These are phyloP conservation scores for Apostasia shenzhenica DNA, from an alignment of 106 monocot species.

Conservation along the genomic window DNA sequence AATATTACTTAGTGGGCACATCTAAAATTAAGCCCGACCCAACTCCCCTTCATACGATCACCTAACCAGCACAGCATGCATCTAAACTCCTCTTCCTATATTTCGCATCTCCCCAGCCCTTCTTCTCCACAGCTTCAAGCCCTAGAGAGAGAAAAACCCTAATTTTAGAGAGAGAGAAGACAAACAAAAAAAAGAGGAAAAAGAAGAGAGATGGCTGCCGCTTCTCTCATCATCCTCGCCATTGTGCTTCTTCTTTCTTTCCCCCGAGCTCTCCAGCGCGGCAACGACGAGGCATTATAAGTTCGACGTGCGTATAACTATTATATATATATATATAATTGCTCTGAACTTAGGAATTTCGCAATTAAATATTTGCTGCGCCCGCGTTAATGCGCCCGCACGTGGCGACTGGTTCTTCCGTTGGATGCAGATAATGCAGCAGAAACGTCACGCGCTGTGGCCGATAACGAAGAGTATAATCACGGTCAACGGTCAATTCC, in stretches of 20 bases:
- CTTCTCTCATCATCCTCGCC: background rate
- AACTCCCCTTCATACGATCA: conserved; percentile 14
- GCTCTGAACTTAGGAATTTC: background rate
- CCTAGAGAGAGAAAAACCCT: too few relatives aligned
- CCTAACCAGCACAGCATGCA: conserved; percentile 10
- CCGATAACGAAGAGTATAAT: conserved; percentile 31
- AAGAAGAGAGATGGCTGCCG: background rate
- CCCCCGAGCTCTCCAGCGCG: conserved; percentile 3
- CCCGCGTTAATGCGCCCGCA: conserved; percentile 15
- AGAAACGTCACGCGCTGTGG: conserved; percentile 35
- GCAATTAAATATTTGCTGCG: background rate
- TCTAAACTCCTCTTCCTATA: conserved; percentile 7
- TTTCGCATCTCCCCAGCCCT: background rate
- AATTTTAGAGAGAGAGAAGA: background rate
- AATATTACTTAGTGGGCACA: conserved; percentile 27
- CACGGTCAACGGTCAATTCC: conserved; percentile 46
- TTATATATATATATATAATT: too few relatives aligned
- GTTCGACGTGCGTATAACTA: conserved; percentile 28
- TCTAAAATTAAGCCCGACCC: conserved; percentile 35
- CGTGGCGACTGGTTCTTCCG: background rate
- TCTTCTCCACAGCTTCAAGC: background rate
- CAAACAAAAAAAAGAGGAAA: background rate
- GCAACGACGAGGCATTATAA: conserved; percentile 34
- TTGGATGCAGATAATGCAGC: conserved; percentile 17
- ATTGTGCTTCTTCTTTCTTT: conserved; percentile 5